Evolutionary conservation across 2,329 filamentous ascomycete species (phyloP).

Genomic region (Xylariaceae sp.): DNA sequence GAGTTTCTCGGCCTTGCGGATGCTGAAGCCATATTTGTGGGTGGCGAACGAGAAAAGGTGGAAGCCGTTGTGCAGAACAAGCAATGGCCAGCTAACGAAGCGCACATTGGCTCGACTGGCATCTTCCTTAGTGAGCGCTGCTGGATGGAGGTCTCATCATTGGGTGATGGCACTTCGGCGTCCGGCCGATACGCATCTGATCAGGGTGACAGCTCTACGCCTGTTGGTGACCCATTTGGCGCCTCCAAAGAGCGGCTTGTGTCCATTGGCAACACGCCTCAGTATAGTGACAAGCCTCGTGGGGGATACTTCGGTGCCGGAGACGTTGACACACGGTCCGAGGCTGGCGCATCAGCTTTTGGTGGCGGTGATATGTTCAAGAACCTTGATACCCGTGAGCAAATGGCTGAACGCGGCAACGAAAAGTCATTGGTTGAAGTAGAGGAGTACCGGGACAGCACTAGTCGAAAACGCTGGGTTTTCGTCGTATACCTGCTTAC

Average conservation of each 20-base stretch:
- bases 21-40: constrained; percentile 77
- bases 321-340: constrained; percentile 80
- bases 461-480: constrained; percentile 86
- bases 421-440: constrained; percentile 87
- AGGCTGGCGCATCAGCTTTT: constrained; percentile 87
- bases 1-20: constrained; percentile 91
- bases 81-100: constrained; percentile 89
- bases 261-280: constrained; percentile 51
- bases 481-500: constrained; percentile 79
- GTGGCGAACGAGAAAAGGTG: constrained; percentile 86
- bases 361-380: constrained; percentile 97
- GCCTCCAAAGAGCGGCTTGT: constrained; percentile 58
- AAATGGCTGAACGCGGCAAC: constrained; percentile 93
- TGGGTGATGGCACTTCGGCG: constrained; percentile 59
- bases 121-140: constrained; percentile 94
- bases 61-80: constrained; percentile 89
- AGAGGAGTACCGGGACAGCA: constrained; percentile 73
- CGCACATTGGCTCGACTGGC: constrained; percentile 83
- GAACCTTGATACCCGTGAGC: constrained; percentile 87
- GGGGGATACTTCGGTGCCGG: constrained; percentile 75
- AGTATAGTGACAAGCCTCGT: constrained; percentile 69
- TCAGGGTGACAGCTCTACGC: constrained; percentile 55
- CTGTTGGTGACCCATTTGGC: constrained; percentile 55
- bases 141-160: constrained; percentile 84
- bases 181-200: constrained; percentile 56